Percentiles rank a stretch among this genome's conserved stretches.
Evolutionary conservation across 257 asterid genomes (phyloP).

Genomic region (Solanum sejunctum): DNA sequence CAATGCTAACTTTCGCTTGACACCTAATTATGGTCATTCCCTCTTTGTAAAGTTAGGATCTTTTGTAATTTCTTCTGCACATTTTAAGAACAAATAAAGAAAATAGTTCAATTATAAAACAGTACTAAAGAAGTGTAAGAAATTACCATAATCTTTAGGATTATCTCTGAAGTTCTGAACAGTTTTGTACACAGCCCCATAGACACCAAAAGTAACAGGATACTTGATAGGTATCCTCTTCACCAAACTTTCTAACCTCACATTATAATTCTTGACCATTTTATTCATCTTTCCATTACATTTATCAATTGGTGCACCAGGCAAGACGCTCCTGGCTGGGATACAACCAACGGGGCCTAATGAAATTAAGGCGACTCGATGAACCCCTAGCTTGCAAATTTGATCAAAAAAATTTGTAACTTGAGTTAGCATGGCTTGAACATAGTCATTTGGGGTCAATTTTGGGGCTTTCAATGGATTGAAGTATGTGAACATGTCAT

Average conservation of each 20-base stretch:
- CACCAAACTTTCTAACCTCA: slow-evolving; percentile 34
- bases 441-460: no score
- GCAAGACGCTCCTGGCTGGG: slow-evolving; percentile 46
- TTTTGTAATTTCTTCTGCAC: no score
- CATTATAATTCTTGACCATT: slow-evolving; percentile 48
- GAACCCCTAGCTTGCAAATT: no score
- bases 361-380: no score
- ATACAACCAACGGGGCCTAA: neutral
- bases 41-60: no score
- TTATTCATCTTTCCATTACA: slow-evolving; percentile 53
- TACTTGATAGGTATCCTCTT: slow-evolving; percentile 15
- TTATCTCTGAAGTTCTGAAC: slow-evolving; percentile 31
- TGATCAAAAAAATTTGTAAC: no score
- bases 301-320: slow-evolving; percentile 32
- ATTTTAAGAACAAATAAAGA: no score
- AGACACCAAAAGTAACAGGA: slow-evolving; percentile 34
- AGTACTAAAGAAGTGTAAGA: neutral
- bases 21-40: no score
- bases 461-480: slow-evolving; percentile 22
- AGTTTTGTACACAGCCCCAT: slow-evolving; percentile 36
- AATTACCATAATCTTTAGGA: slow-evolving; percentile 35
- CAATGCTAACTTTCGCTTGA: no score
- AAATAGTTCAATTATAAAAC: neutral
- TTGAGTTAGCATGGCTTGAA: no score
- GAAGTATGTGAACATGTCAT: slow-evolving; percentile 50